phyloP scores from a whole-genome alignment of 1,284 basidiomycete species.

The Veloporphyrellus conicus region DNA sequence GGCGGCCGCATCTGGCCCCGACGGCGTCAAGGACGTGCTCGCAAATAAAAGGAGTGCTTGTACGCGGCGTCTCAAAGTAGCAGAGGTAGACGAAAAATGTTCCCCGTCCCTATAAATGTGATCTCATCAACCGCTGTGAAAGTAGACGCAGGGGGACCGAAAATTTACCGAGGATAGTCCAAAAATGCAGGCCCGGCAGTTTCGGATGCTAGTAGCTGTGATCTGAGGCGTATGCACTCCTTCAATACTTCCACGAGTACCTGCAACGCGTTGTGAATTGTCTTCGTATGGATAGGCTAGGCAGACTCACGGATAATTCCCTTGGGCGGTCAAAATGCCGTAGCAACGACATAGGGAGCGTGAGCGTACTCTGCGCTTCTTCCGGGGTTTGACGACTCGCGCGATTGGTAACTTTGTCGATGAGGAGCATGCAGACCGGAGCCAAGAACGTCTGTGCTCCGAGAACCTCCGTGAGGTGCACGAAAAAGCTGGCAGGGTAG shows the following conservation, averaged over 20 bases:
- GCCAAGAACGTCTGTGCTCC: conserved; percentile 80
- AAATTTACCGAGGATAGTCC: conserved; percentile 50
- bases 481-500: conserved; percentile 68
- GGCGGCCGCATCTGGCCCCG: conserved; percentile 30
- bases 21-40: conserved; percentile 43
- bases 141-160: background rate
- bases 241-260: conserved; percentile 62
- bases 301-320: conserved; percentile 50
- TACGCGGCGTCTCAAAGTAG: conserved; percentile 54
- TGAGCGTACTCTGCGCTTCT: conserved; percentile 58
- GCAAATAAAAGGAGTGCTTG: conserved; percentile 60
- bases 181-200: conserved; percentile 49
- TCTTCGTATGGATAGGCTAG: conserved; percentile 1
- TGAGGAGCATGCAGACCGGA: conserved; percentile 80
- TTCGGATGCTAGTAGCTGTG: conserved; percentile 41
- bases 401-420: conserved; percentile 75
- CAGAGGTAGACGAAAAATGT: conserved; percentile 41
- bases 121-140: conserved; percentile 3
- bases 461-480: conserved; percentile 84
- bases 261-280: conserved; percentile 36
- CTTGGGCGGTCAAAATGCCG: conserved; percentile 52
- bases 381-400: conserved; percentile 62
- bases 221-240: conserved; percentile 63
- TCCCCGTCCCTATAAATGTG: conserved; percentile 50
- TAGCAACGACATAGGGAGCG: conserved; percentile 63